Conservation (phyloP, 1,139 yeast species). For the Geotrichum restrictum region DNA sequence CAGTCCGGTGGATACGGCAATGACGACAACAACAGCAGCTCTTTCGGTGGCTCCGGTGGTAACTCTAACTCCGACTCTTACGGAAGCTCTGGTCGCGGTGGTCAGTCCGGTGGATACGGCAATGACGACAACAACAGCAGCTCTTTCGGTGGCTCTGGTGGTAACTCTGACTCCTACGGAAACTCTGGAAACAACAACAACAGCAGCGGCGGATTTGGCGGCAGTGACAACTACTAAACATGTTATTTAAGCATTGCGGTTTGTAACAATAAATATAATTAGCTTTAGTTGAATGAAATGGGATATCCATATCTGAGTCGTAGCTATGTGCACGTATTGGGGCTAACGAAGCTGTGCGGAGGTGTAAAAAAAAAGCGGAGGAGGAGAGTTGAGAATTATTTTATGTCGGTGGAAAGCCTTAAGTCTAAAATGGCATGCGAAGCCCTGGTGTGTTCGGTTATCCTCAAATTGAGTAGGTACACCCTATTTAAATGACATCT, state of each 20-base stretch:
- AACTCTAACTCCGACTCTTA: conserved; percentile 23
- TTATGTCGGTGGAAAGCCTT: too few relatives aligned
- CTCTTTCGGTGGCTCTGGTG: conserved; percentile 22
- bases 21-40: conserved; percentile 14
- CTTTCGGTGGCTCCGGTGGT: conserved; percentile 14
- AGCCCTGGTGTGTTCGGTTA: too few relatives aligned
- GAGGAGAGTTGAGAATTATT: too few relatives aligned
- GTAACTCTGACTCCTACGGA: conserved; percentile 26
- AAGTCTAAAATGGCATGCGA: too few relatives aligned
- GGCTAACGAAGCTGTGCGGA: too few relatives aligned
- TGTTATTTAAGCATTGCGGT: too few relatives aligned
- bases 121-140: conserved; percentile 19
- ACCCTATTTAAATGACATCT: not conserved
- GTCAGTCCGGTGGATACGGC: too few relatives aligned
- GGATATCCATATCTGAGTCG: too few relatives aligned
- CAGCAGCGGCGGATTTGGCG: conserved; percentile 24
- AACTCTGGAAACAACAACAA: conserved; percentile 22
- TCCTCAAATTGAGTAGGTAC: not conserved
- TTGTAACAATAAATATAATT: too few relatives aligned
- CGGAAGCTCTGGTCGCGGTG: conserved; percentile 21
- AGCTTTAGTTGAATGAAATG: too few relatives aligned
- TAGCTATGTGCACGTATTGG: too few relatives aligned
- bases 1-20: conserved; percentile 15
- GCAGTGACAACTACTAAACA: conserved; percentile 16
- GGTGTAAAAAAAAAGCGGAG: too few relatives aligned